Percentiles rank a stretch among this genome's conserved stretches.
Evolutionary conservation across 2,329 filamentous ascomycete genomes (phyloP).

Genomic region (Massarina eburnea): DNA sequence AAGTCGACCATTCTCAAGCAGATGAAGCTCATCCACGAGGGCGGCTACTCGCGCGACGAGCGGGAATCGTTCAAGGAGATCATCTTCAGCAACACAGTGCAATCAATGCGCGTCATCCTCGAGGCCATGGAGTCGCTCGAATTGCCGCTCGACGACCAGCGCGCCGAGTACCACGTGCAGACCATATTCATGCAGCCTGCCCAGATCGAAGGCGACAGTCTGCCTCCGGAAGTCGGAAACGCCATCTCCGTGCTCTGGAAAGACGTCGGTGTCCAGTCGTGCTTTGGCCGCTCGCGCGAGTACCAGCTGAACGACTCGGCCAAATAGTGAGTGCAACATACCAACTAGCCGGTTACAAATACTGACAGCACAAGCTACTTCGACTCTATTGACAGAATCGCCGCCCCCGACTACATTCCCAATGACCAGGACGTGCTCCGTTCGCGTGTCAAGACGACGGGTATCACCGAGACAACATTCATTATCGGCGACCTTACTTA

Average conservation of each 20-base stretch:
- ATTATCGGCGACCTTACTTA: constrained; percentile 94
- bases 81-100: constrained; percentile 71
- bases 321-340: constrained; percentile 73
- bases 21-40: constrained; percentile 99
- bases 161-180: constrained; percentile 95
- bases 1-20: constrained; percentile 95
- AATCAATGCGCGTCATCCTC: constrained; percentile 70
- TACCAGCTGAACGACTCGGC: constrained; percentile 97
- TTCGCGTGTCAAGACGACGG: constrained; percentile 95
- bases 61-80: constrained; percentile 71
- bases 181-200: constrained; percentile 98
- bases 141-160: constrained; percentile 84
- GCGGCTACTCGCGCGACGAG: constrained; percentile 92
- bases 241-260: constrained; percentile 93
- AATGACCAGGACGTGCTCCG: constrained; percentile 94
- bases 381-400: constrained; percentile 89
- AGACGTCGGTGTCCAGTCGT: constrained; percentile 88
- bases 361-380: constrained; percentile 70
- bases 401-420: constrained; percentile 87
- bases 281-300: constrained; percentile 92
- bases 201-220: constrained; percentile 91
- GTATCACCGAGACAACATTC: constrained; percentile 96
- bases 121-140: constrained; percentile 70
- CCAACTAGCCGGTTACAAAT: constrained; percentile 5
- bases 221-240: constrained; percentile 90